Conservation (phyloP, 805 yeast species). For the Myxozyma monticola region DNA sequence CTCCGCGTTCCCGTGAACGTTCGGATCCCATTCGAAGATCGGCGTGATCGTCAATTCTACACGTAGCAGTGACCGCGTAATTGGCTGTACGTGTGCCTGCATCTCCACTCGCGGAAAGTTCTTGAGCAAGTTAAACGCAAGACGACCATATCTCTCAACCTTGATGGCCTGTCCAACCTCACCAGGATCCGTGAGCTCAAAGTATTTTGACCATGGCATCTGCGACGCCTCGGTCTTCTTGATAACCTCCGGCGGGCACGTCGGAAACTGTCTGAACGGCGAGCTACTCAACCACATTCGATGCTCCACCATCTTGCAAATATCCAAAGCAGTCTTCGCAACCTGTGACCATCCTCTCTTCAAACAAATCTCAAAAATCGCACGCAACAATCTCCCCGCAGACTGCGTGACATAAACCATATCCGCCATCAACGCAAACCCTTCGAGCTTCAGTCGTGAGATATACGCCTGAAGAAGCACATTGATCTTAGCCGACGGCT, state of each 20-base stretch:
- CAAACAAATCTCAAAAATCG: slow-evolving; percentile 75
- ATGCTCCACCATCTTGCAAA: slow-evolving; percentile 78
- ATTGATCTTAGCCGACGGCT: slow-evolving; percentile 75
- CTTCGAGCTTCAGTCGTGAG: slow-evolving; percentile 73
- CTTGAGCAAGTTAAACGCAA: slow-evolving; percentile 53
- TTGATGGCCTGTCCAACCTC: slow-evolving; percentile 82
- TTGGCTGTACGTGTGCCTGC: slow-evolving; percentile 68
- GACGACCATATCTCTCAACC: slow-evolving; percentile 62
- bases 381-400: slow-evolving; percentile 84
- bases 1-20: slow-evolving; percentile 64
- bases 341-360: slow-evolving; percentile 70
- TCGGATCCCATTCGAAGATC: slow-evolving; percentile 73
- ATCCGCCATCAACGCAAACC: slow-evolving; percentile 89
- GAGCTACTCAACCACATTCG: slow-evolving; percentile 83
- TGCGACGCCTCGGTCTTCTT: slow-evolving; percentile 75
- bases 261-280: slow-evolving; percentile 79
- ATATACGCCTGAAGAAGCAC: slow-evolving; percentile 82
- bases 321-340: slow-evolving; percentile 55
- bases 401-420: slow-evolving; percentile 92
- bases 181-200: slow-evolving; percentile 62
- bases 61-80: slow-evolving; percentile 65
- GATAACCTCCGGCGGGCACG: slow-evolving; percentile 70
- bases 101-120: slow-evolving; percentile 72
- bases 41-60: slow-evolving; percentile 70
- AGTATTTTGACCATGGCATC: slow-evolving; percentile 78